A percentile compares a stretch with the other conserved stretches of the same genome.
Evolutionary conservation across 805 yeast genomes (phyloP).

Genomic region (Lipomyces yamadae): DNA sequence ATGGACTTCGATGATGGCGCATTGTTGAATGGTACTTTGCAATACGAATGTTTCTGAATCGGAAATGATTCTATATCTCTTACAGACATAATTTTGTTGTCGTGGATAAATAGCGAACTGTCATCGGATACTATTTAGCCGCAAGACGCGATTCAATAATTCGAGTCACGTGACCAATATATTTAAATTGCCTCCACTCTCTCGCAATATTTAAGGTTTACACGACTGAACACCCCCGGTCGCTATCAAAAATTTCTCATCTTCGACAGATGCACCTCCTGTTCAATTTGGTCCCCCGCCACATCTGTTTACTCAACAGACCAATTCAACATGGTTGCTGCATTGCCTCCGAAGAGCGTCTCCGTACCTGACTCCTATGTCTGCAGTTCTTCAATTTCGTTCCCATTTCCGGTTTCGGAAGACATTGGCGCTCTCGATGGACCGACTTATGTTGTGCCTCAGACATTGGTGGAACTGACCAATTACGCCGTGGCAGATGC

Average conservation of each 20-base stretch:
- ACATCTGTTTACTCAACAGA: not conserved
- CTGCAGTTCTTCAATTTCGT: slow-evolving; percentile 16
- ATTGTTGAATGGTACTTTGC: slow-evolving; percentile 18
- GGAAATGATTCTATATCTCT: slow-evolving; percentile 16
- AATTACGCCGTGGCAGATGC: slow-evolving; percentile 45
- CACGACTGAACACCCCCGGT: not conserved
- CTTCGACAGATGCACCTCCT: not conserved
- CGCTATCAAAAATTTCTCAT: not conserved
- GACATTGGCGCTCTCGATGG: slow-evolving; percentile 29
- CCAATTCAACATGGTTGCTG: slow-evolving; percentile 9
- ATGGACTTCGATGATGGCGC: slow-evolving; percentile 12
- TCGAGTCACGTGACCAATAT: not conserved
- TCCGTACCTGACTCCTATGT: slow-evolving; percentile 4
- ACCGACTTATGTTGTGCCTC: slow-evolving; percentile 31
- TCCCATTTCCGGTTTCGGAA: slow-evolving; percentile 30
- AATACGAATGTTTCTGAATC: slow-evolving; percentile 26
- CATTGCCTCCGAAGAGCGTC: slow-evolving; percentile 4
- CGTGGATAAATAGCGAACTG: not conserved
- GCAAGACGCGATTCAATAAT: not conserved
- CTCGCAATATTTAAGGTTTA: slow-evolving; percentile 6
- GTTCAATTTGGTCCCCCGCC: not conserved
- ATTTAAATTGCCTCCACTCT: not conserved
- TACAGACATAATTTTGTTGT: slow-evolving; percentile 4
- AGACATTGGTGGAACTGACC: slow-evolving; percentile 36
- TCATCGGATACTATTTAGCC: not conserved